phyloP scores from a whole-genome alignment of 2,329 filamentous ascomycete genomes.

The Hymenoscyphus salicellus region DNA sequence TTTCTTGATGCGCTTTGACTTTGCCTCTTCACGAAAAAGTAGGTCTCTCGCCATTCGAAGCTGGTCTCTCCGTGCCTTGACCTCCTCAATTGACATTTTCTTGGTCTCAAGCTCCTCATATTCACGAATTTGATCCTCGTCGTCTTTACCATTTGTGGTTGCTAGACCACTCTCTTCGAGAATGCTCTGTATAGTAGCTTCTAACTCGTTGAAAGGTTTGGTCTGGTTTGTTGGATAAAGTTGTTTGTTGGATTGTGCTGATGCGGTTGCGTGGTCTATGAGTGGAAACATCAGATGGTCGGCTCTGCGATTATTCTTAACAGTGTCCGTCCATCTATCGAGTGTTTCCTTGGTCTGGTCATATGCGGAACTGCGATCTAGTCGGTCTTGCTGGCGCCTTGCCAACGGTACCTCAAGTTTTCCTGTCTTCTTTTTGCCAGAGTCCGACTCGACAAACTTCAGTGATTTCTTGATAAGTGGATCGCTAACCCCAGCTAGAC shows the following conservation, averaged over 20 bases:
- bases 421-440: constrained; percentile 55
- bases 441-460: constrained; percentile 67
- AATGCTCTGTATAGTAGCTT: constrained; percentile 81
- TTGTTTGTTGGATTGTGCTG: constrained; percentile 59
- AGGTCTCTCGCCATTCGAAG: constrained; percentile 79
- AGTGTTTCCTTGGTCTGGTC: constrained; percentile 89
- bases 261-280: constrained; percentile 61
- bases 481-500: constrained; percentile 68
- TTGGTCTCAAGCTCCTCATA: constrained; percentile 69
- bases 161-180: constrained; percentile 82
- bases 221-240: constrained; percentile 62
- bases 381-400: constrained; percentile 78
- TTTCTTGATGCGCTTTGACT: constrained; percentile 92
- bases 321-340: constrained; percentile 88
- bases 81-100: constrained; percentile 68
- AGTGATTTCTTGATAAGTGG: constrained; percentile 73
- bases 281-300: constrained; percentile 89
- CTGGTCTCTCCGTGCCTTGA: constrained; percentile 68
- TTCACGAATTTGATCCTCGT: constrained; percentile 64
- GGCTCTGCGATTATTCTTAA: constrained; percentile 87
- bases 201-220: constrained; percentile 74
- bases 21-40: constrained; percentile 82
- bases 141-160: constrained; percentile 55
- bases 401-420: constrained; percentile 81
- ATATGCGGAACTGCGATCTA: constrained; percentile 80